Conservation (phyloP, 2,329 filamentous ascomycete genomes). For the Falciphora oryzae region DNA sequence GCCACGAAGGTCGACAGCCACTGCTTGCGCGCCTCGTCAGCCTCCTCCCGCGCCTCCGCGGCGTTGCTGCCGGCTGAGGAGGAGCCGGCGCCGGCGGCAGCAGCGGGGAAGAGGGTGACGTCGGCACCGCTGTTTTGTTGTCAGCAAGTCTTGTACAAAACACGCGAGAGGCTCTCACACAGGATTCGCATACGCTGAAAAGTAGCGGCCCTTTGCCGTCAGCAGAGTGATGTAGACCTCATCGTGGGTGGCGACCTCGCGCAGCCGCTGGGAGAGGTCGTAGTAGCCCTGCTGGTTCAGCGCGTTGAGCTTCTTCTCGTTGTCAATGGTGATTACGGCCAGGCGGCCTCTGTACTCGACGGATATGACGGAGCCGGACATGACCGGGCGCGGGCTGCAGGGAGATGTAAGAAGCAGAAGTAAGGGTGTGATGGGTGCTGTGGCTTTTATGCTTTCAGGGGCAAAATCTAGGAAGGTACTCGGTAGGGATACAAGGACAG, state of each 20-base stretch:
- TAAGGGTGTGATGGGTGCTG: too few relatives aligned
- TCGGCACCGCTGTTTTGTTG: constrained; percentile 64
- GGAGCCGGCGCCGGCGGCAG: constrained; percentile 25
- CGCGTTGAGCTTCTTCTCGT: constrained; percentile 82
- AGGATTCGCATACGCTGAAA: constrained; percentile 69
- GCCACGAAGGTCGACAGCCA: constrained; percentile 69
- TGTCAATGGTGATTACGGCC: constrained; percentile 82
- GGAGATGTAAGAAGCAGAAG: not conserved
- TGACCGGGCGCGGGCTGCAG: not conserved
- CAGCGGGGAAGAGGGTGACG: constrained; percentile 50
- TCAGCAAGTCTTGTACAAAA: constrained; percentile 5
- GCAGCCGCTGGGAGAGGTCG: constrained; percentile 64
- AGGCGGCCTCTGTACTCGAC: constrained; percentile 62
- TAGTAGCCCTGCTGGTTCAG: constrained; percentile 70
- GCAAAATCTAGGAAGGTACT: too few relatives aligned
- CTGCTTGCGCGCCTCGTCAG: constrained; percentile 36
- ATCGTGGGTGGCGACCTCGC: constrained; percentile 70
- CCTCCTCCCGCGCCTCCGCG: constrained; percentile 14
- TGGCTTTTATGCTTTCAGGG: not conserved
- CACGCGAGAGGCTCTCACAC: not conserved
- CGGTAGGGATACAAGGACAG: too few relatives aligned
- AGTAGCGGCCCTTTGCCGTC: constrained; percentile 74
- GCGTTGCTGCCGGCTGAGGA: not conserved
- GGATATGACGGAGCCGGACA: constrained; percentile 36
- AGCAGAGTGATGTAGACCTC: constrained; percentile 82